Conservation (phyloP, 495 filamentous ascomycete genomes). For the Xylaria curta region DNA sequence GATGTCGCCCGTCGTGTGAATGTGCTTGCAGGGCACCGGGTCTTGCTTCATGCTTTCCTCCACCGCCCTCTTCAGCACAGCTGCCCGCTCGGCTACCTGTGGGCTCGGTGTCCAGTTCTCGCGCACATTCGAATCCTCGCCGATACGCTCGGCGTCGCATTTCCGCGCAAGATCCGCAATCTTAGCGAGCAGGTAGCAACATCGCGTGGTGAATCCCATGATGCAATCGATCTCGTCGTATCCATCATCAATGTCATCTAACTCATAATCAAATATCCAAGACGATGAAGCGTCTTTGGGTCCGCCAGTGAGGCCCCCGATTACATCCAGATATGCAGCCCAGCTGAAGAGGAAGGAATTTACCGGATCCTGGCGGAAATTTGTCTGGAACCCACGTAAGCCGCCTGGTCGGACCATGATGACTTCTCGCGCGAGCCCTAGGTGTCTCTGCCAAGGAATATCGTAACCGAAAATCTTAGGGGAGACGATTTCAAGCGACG, state of each 20-base stretch:
- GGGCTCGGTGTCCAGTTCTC: constrained; percentile 65
- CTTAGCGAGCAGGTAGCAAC: constrained; percentile 72
- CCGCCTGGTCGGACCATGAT: constrained; percentile 70
- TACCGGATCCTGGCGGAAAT: constrained; percentile 64
- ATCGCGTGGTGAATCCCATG: constrained; percentile 75
- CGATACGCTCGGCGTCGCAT: constrained; percentile 70
- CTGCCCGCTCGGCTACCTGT: constrained; percentile 60
- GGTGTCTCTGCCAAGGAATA: constrained; percentile 79
- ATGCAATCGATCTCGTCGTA: constrained; percentile 77
- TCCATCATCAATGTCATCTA: constrained; percentile 61
- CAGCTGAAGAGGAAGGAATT: constrained; percentile 84
- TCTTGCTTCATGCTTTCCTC: constrained; percentile 50
- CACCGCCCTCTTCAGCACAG: constrained; percentile 61
- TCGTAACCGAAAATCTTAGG: constrained; percentile 75
- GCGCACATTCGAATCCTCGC: constrained; percentile 36
- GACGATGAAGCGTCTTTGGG: constrained; percentile 42
- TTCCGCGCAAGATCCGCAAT: constrained; percentile 75
- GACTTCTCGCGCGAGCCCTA: constrained; percentile 76
- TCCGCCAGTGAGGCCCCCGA: constrained; percentile 74
- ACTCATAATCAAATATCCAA: constrained; percentile 53
- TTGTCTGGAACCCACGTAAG: constrained; percentile 58
- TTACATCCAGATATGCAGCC: constrained; percentile 85
- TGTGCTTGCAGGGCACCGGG: constrained; percentile 53
- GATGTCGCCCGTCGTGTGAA: constrained; percentile 52
- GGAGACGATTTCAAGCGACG: constrained; percentile 85